A percentile compares a stretch with the other conserved stretches of the same genome.
These are phyloP conservation scores for Fusarium odoratissimum DNA, from an alignment of 2,329 filamentous ascomycete genomes.

Conservation along the genomic window DNA sequence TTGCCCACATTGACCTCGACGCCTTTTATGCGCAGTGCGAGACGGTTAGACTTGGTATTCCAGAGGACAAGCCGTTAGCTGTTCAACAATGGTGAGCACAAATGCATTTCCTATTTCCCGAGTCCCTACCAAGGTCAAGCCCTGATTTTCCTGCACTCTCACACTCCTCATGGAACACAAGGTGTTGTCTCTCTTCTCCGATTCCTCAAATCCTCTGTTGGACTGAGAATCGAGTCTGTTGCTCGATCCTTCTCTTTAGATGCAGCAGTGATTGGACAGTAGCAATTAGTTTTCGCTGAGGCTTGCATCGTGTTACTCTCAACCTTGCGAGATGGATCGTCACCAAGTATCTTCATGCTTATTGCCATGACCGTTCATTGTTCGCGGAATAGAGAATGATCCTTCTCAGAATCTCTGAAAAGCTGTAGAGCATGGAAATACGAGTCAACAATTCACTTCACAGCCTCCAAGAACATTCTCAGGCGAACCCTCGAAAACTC, in stretches of 20 bases:
- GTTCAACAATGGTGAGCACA: slow-evolving; percentile 85
- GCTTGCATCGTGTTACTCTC: slow-evolving; percentile 25
- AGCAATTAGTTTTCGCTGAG: background rate
- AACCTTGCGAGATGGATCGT: background rate
- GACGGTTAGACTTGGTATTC: slow-evolving; percentile 82
- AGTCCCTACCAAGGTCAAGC: background rate
- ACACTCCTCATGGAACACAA: background rate
- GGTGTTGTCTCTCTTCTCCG: background rate
- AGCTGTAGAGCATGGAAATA: background rate
- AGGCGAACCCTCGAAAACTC: background rate
- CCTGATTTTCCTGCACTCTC: background rate
- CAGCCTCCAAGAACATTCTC: no score
- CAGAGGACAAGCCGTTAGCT: slow-evolving; percentile 83
- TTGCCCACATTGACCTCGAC: slow-evolving; percentile 95
- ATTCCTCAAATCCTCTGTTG: background rate
- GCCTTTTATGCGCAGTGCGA: slow-evolving; percentile 98
- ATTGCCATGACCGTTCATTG: background rate
- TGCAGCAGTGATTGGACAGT: slow-evolving; percentile 3
- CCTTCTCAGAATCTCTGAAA: background rate
- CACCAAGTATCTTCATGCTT: background rate
- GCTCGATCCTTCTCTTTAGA: background rate
- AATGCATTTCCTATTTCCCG: background rate
- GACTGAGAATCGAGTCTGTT: slow-evolving; percentile 9
- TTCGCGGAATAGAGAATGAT: background rate
- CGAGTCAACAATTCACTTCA: background rate